Conservation (phyloP, 345 rosid genomes). For the Euphorbia tirucalli region DNA sequence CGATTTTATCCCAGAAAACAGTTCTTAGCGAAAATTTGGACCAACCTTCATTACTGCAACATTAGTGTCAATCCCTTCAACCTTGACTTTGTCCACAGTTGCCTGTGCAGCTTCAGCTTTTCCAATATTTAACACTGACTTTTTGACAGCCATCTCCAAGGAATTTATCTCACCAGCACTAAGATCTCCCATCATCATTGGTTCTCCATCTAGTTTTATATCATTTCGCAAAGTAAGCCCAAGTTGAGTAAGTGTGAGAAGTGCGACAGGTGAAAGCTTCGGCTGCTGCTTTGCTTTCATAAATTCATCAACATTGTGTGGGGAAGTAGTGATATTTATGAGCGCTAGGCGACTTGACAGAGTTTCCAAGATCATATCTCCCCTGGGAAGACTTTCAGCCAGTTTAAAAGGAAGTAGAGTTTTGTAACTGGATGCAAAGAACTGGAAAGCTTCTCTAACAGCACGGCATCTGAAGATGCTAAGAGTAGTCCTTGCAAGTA, state of each 20-base stretch:
- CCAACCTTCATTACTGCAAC: slow-evolving; percentile 77
- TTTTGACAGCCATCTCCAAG: slow-evolving; percentile 69
- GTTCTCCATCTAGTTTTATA: slow-evolving; percentile 42
- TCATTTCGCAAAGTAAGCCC: slow-evolving; percentile 58
- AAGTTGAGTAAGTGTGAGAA: slow-evolving; percentile 55
- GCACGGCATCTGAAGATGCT: no score
- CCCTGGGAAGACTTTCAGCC: slow-evolving; percentile 94
- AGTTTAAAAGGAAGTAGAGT: slow-evolving; percentile 76
- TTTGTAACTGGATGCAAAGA: slow-evolving; percentile 76
- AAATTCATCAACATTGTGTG: slow-evolving; percentile 31
- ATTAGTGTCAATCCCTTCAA: slow-evolving; percentile 93
- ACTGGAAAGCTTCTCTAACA: slow-evolving; percentile 68
- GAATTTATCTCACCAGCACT: slow-evolving; percentile 82
- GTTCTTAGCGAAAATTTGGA: slow-evolving; percentile 9
- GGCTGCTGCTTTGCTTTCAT: slow-evolving; percentile 47
- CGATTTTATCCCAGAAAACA: slow-evolving; percentile 4
- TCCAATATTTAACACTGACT: slow-evolving; percentile 62
- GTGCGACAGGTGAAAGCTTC: slow-evolving; percentile 52
- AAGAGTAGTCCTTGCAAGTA: no score
- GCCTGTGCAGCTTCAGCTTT: slow-evolving; percentile 94
- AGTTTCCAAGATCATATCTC: no score
- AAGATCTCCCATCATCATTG: slow-evolving; percentile 52
- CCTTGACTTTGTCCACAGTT: slow-evolving; percentile 90
- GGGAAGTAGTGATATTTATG: slow-evolving; percentile 35
- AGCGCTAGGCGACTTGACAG: slow-evolving; percentile 60